A percentile compares a stretch with the other conserved stretches of the same genome.
Conservation (phyloP, 208 protist species). For the Phytomonas sp. region DNA sequence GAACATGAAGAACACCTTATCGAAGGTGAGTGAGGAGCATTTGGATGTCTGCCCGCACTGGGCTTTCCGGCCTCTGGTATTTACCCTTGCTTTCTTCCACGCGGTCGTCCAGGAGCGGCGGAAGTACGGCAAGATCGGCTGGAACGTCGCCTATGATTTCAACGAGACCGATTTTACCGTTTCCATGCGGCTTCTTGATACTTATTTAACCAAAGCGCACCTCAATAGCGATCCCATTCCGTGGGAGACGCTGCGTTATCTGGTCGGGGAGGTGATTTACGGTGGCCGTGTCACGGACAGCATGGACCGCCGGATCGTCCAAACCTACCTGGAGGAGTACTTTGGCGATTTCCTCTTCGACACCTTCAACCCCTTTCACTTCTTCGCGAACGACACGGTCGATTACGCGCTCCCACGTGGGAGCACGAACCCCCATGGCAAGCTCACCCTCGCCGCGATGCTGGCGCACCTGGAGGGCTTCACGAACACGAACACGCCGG, state of each 20-base stretch:
- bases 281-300: conserved; percentile 97
- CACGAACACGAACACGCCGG: conserved; percentile 91
- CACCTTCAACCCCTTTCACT: conserved; percentile 97
- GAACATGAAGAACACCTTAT: conserved; percentile 97
- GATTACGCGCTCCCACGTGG: conserved; percentile 90
- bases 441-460: conserved; percentile 82
- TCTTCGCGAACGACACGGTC: conserved; percentile 87
- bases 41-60: conserved; percentile 92
- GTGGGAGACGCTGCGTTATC: conserved; percentile 97
- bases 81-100: conserved; percentile 98
- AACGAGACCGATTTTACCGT: conserved; percentile 99
- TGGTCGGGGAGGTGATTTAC: conserved; percentile 99
- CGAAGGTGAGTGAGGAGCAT: conserved; percentile 94
- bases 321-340: conserved; percentile 99
- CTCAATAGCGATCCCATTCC: conserved; percentile 93
- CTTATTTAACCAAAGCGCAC: conserved; percentile 96
- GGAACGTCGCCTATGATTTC: conserved; percentile 99
- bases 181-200: conserved; percentile 94
- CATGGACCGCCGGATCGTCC: conserved; percentile 96
- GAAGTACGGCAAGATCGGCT: conserved; percentile 98
- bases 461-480: conserved; percentile 88
- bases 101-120: conserved; percentile 97
- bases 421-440: conserved; percentile 55
- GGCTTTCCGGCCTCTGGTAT: conserved; percentile 96
- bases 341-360: conserved; percentile 99